These are phyloP conservation scores for Fusarium liriodendri DNA, from an alignment of 2,329 filamentous ascomycete species.

Conservation along the genomic window DNA sequence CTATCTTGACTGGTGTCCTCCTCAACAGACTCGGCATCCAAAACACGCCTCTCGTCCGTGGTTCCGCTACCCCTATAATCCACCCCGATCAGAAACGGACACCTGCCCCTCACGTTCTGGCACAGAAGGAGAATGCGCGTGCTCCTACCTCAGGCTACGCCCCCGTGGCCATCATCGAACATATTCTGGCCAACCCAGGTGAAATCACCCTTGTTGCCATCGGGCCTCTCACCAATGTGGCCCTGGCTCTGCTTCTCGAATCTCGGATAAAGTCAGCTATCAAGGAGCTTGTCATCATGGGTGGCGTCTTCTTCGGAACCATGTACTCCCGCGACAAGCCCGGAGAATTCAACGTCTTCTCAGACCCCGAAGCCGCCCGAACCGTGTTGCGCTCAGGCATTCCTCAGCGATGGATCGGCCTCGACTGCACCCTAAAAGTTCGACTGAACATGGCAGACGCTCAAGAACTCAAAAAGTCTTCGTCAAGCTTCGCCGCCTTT, in stretches of 20 bases:
- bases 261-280: slow-evolving; percentile 11
- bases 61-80: slow-evolving; percentile 13
- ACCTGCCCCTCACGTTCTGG: slow-evolving; percentile 6
- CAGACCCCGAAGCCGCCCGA: slow-evolving; percentile 19
- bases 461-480: slow-evolving; percentile 3
- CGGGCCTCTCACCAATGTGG: slow-evolving; percentile 21
- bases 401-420: slow-evolving; percentile 19
- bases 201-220: slow-evolving; percentile 22
- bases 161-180: slow-evolving; percentile 13
- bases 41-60: slow-evolving; percentile 11
- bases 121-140: slow-evolving; percentile 5
- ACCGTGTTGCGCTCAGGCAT: slow-evolving; percentile 11
- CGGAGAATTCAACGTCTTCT: slow-evolving; percentile 22
- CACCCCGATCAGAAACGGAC: slow-evolving; percentile 2
- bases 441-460: slow-evolving; percentile 11
- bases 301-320: slow-evolving; percentile 13
- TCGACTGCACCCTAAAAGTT: slow-evolving; percentile 14
- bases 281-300: slow-evolving; percentile 24
- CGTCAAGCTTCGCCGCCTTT: slow-evolving; percentile 13
- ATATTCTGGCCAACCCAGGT: slow-evolving; percentile 19
- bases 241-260: slow-evolving; percentile 14
- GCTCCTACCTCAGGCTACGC: slow-evolving; percentile 6
- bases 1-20: slow-evolving; percentile 45
- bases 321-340: slow-evolving; percentile 11
- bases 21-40: slow-evolving; percentile 7